Conservation (phyloP, 2,329 filamentous ascomycete species). For the Monosporascus sp. region DNA sequence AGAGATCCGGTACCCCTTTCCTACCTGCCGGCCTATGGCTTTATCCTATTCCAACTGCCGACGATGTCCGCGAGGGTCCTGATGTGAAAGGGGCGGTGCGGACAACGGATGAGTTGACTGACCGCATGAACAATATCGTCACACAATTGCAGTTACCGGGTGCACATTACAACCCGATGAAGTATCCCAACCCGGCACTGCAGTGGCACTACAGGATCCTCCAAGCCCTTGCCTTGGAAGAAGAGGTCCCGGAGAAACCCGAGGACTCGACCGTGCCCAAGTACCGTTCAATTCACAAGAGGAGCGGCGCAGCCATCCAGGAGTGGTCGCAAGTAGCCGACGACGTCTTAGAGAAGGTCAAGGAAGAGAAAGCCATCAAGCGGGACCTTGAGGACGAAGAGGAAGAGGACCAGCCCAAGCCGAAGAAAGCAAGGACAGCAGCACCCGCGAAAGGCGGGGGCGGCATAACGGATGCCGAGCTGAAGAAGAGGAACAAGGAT, state of each 20-base stretch:
- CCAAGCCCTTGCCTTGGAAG: conserved; percentile 84
- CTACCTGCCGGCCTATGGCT: conserved; percentile 86
- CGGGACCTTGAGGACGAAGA: conserved; percentile 43
- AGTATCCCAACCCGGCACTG: conserved; percentile 85
- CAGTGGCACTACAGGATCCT: conserved; percentile 98
- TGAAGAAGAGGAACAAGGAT: conserved; percentile 39
- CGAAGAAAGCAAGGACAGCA: conserved; percentile 40
- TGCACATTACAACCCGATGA: conserved; percentile 74
- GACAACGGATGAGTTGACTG: conserved; percentile 67
- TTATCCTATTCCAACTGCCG: conserved; percentile 79
- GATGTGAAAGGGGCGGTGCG: conserved; percentile 47
- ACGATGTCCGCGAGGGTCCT: conserved; percentile 76
- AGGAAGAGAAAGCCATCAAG: conserved; percentile 41
- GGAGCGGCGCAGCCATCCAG: conserved; percentile 71
- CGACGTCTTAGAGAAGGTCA: conserved; percentile 38
- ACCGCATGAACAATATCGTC: conserved; percentile 75
- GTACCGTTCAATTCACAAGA: conserved; percentile 83
- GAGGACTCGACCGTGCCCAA: conserved; percentile 79
- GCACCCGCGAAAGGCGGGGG: conserved; percentile 24
- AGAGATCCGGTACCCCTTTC: conserved; percentile 60
- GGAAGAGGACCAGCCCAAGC: conserved; percentile 32
- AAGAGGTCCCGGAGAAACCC: conserved; percentile 72
- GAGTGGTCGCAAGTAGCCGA: conserved; percentile 71
- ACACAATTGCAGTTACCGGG: conserved; percentile 87
- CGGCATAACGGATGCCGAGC: conserved; percentile 38